phyloP scores from a whole-genome alignment of 805 yeast species.

The Schwanniomyces sp. region DNA sequence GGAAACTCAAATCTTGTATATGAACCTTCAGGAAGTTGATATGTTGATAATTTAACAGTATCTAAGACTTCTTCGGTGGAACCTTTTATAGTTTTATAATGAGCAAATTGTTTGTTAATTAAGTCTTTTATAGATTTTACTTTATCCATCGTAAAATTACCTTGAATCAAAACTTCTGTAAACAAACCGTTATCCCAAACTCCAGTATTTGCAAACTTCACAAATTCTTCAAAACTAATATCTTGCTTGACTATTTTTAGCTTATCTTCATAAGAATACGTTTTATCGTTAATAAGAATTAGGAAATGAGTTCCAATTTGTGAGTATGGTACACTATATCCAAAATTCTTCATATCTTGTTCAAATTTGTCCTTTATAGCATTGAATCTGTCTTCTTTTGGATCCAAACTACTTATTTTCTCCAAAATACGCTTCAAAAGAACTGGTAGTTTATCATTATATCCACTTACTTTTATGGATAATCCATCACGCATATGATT shows the following conservation, averaged over 20 bases:
- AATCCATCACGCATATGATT: conserved; percentile 68
- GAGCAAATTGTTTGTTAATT: conserved; percentile 35
- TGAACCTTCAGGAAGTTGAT: conserved; percentile 38
- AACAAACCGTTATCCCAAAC: conserved; percentile 59
- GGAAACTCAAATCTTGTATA: conserved; percentile 46
- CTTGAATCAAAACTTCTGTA: conserved; percentile 72
- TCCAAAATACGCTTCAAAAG: conserved; percentile 61
- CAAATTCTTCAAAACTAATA: conserved; percentile 51
- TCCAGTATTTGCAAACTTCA: conserved; percentile 42
- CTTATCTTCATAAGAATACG: conserved; percentile 67
- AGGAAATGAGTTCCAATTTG: conserved; percentile 68
- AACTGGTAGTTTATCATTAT: conserved; percentile 73
- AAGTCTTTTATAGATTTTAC: conserved; percentile 51
- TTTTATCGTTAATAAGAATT: conserved; percentile 66
- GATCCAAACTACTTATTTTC: conserved; percentile 49
- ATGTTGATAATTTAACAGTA: conserved; percentile 31
- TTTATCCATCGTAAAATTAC: conserved; percentile 59
- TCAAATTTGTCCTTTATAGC: conserved; percentile 62
- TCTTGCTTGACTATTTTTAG: conserved; percentile 42
- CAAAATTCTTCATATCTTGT: conserved; percentile 67
- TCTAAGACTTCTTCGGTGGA: conserved; percentile 28
- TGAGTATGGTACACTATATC: conserved; percentile 72
- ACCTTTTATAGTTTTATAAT: conserved; percentile 26
- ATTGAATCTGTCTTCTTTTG: conserved; percentile 60
- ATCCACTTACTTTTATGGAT: conserved; percentile 69